phyloP scores from a whole-genome alignment of 2,329 filamentous ascomycete genomes.

The Colletotrichum navitas region DNA sequence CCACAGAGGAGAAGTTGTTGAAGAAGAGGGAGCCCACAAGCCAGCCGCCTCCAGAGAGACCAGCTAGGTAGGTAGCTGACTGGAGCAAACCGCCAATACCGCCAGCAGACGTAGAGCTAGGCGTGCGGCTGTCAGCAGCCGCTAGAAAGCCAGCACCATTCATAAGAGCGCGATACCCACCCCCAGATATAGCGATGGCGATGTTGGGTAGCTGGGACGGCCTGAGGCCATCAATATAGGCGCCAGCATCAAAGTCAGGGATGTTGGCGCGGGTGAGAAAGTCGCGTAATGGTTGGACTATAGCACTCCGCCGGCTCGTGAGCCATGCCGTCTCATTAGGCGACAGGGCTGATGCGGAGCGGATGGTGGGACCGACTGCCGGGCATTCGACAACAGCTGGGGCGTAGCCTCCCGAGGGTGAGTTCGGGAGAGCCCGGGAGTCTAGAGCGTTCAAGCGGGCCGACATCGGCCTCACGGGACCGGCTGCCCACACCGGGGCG shows the following conservation, averaged over 20 bases:
- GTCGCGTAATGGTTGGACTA: slow-evolving; percentile 79
- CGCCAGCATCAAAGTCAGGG: slow-evolving; percentile 77
- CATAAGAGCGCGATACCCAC: slow-evolving; percentile 88
- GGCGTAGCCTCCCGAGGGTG: slow-evolving; percentile 73
- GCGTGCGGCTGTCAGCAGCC: slow-evolving; percentile 82
- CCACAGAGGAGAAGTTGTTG: slow-evolving; percentile 85
- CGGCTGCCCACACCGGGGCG: slow-evolving; percentile 52
- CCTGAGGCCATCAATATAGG: slow-evolving; percentile 75
- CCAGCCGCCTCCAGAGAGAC: slow-evolving; percentile 87
- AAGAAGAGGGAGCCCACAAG: slow-evolving; percentile 82
- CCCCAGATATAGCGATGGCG: slow-evolving; percentile 83
- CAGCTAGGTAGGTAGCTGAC: slow-evolving; percentile 82
- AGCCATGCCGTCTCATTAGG: slow-evolving; percentile 83
- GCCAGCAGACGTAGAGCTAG: slow-evolving; percentile 69
- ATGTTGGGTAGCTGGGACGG: slow-evolving; percentile 71
- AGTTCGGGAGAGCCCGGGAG: slow-evolving; percentile 53
- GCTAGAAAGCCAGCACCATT: slow-evolving; percentile 84
- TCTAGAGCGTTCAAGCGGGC: slow-evolving; percentile 34
- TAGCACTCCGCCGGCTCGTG: slow-evolving; percentile 76
- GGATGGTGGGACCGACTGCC: slow-evolving; percentile 74
- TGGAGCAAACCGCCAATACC: slow-evolving; percentile 87
- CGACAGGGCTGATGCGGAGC: slow-evolving; percentile 73
- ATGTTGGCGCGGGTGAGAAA: slow-evolving; percentile 81
- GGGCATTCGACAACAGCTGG: slow-evolving; percentile 79
- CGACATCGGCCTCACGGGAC: slow-evolving; percentile 30